phyloP scores from a whole-genome alignment of 78 protist genomes.

The Protostelium mycophagum region DNA sequence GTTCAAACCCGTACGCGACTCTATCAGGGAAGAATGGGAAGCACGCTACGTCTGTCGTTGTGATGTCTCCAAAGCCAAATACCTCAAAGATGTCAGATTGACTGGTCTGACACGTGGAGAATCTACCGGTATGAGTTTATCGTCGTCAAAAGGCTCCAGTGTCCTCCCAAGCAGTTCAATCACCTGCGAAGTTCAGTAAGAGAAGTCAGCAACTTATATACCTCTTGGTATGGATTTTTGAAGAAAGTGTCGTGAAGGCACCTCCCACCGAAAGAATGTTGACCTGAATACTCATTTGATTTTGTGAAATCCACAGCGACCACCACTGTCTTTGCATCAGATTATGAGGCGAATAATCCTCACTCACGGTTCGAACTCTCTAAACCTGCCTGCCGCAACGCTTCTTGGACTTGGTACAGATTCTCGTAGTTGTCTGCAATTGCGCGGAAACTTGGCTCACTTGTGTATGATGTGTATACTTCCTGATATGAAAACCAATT shows the following conservation, averaged over 20 bases:
- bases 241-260: conserved; percentile 60
- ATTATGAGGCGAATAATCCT: conserved; percentile 29
- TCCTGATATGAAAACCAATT: no score
- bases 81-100: neutral
- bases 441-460: neutral
- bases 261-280: conserved; percentile 46
- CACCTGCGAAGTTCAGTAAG: conserved; percentile 15
- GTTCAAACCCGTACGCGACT: conserved; percentile 50
- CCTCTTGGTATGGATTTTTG: conserved; percentile 66
- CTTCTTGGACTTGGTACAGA: conserved; percentile 15
- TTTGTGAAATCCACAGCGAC: conserved; percentile 42
- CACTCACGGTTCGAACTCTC: conserved; percentile 58
- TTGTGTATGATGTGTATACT: no score
- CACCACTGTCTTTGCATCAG: neutral
- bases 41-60: conserved; percentile 50
- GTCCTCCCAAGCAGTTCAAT: conserved; percentile 67
- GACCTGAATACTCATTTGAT: conserved; percentile 74
- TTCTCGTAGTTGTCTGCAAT: neutral
- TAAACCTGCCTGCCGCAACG: conserved; percentile 58
- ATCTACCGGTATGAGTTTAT: conserved; percentile 45
- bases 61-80: conserved; percentile 63
- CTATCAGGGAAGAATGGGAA: conserved; percentile 56
- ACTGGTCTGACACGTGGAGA: neutral
- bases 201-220: neutral
- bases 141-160: conserved; percentile 71